Conservation (phyloP, 345 rosid genomes). For the Melaleuca alternifolia region DNA sequence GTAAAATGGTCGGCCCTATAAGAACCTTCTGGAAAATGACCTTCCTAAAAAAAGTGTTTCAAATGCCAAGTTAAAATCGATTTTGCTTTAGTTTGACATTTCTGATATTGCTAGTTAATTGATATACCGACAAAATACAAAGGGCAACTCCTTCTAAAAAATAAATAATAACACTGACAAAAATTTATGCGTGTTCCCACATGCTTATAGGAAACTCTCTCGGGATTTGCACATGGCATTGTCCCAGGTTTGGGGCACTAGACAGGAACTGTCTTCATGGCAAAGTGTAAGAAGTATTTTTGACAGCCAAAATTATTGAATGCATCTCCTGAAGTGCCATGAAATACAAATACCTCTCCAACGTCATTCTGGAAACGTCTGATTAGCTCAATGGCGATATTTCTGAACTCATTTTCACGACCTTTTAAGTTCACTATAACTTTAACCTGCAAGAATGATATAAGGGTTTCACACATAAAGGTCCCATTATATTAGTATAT, state of each 20-base stretch:
- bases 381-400: constrained; percentile 76
- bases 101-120: not conserved
- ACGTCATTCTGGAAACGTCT: constrained; percentile 77
- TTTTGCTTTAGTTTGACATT: not conserved
- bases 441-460: constrained; percentile 55
- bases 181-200: not conserved
- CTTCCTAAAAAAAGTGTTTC: not conserved
- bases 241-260: not conserved
- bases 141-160: not conserved
- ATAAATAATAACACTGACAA: not conserved
- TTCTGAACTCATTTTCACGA: constrained; percentile 84
- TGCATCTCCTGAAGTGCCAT: not conserved
- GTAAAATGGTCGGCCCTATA: not conserved
- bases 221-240: not conserved
- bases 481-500: not conserved
- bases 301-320: not conserved
- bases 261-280: not conserved
- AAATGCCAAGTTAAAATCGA: not conserved
- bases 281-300: not conserved
- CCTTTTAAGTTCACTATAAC: constrained; percentile 87
- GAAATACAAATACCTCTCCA: constrained; percentile 55
- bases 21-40: not conserved
- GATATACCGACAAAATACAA: not conserved
- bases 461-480: not conserved
- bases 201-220: not conserved